Base-by-base conservation (phyloP, 495 filamentous ascomycete genomes). In the Aspergillus incahuasiensis region DNA sequence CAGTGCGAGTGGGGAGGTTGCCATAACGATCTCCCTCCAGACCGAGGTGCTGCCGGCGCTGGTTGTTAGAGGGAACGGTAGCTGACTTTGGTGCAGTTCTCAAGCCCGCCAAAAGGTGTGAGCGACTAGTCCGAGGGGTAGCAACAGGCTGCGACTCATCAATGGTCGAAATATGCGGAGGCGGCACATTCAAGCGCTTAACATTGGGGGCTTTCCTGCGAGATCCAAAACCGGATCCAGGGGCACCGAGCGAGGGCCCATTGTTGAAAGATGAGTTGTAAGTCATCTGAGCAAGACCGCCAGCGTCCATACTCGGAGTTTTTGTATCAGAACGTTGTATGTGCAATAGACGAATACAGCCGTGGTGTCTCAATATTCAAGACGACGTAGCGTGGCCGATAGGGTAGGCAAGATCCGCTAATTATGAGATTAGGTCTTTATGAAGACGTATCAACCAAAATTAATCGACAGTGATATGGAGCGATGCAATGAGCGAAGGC, bases 231-330 rank as follows among this genome's bases (percentile, higher is more conserved):
- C 88, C 88, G 58, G 88, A 86, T 58, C 80, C 74, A 16, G 90
- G 86, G 69, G 87, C 83, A 55, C 86, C 87, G 64, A 94, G 75
- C 60, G 78, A 79, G 57, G 64, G 66, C 68, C 83, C 84, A 75
- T 81, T 79, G 70, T 81, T 77, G 70, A 82, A 79, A 66, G 82
- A 77, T 62, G 77, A 87, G 76, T 88, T 87, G 82, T 92, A 95
- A 72, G 90, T 87, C 95, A 98, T 97, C 80, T 96, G 94, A 91
- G 92, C 87, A 81, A 96, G 90, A 91, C 91, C 91, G 82, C 92
- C 94, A 82, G 92, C 85, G 91, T 96, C 87, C 85, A 96, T 94
- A 81, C 87, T 91, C 88, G 52, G 57, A 38, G 53, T 53, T 32
- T 55, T 63, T 41, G 32, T 60, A 61, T 59, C 48, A 40, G 53